Percentiles rank a stretch among this genome's conserved stretches.
Evolutionary conservation across 306 rosid species (phyloP).

Genomic region (Prunus fruticosa): DNA sequence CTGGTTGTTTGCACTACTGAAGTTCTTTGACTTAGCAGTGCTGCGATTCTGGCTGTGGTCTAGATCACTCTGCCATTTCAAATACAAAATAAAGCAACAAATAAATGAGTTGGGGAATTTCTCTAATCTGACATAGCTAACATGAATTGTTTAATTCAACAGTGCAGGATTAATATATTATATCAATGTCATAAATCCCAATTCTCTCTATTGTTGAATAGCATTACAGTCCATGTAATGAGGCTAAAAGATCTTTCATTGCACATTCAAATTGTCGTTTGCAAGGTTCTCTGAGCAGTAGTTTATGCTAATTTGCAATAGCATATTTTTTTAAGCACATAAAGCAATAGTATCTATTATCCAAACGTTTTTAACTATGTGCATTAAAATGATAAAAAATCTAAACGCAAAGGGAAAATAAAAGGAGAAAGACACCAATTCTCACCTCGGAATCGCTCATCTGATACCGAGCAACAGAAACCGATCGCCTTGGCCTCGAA

Average conservation of each 20-base stretch:
- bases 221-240: too few relatives aligned
- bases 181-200: neutral
- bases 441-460: conserved; percentile 94
- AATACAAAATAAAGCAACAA: conserved; percentile 16
- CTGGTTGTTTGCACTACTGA: conserved; percentile 40
- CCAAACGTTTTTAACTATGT: neutral
- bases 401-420: neutral
- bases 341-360: neutral
- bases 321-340: neutral
- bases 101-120: neutral
- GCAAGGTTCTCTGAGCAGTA: too few relatives aligned
- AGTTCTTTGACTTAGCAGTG: conserved; percentile 42
- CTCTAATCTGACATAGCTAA: neutral
- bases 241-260: neutral
- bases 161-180: neutral
- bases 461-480: conserved; percentile 82
- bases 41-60: conserved; percentile 57
- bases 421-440: neutral
- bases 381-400: neutral
- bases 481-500: conserved; percentile 71
- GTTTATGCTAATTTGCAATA: neutral
- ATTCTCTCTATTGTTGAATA: neutral
- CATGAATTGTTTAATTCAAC: neutral
- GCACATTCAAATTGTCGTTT: neutral
- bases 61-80: conserved; percentile 68